Evolutionary conservation across 805 yeast species (phyloP).

Genomic region (Yarrowia sp.): DNA sequence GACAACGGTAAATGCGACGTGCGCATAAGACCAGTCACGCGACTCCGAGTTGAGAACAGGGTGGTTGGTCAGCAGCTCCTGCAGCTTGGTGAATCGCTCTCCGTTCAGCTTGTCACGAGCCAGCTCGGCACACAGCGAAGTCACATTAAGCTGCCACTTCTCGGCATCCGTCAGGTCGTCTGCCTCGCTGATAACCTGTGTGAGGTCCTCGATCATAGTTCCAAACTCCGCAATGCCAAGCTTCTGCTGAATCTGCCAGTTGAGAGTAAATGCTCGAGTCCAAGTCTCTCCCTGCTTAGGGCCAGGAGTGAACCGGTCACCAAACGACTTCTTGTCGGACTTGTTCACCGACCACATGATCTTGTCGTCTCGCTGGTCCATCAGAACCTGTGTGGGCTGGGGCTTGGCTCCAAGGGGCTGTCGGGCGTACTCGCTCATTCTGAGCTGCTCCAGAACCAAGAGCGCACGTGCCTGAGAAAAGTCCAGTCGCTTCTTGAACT

Average conservation of each 20-base stretch:
- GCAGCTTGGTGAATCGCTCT: conserved; percentile 28
- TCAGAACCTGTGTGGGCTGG: conserved; percentile 29
- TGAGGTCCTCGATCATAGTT: neutral
- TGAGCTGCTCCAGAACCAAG: conserved; percentile 1
- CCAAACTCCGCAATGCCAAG: conserved; percentile 25
- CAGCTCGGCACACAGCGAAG: neutral
- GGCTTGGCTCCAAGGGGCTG: conserved; percentile 7
- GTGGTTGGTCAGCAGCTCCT: neutral
- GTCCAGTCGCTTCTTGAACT: conserved; percentile 41
- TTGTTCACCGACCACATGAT: conserved; percentile 54
- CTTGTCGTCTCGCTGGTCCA: conserved; percentile 57
- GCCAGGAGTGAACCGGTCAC: conserved; percentile 34
- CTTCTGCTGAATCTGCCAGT: conserved; percentile 34
- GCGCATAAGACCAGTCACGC: conserved; percentile 35
- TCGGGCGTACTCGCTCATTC: conserved; percentile 15
- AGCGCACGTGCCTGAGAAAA: conserved; percentile 3
- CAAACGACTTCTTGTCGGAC: conserved; percentile 36
- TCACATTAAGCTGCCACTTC: neutral
- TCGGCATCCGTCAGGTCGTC: neutral
- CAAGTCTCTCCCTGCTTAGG: conserved; percentile 36
- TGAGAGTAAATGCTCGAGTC: conserved; percentile 42
- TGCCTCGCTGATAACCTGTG: neutral
- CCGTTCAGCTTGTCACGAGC: conserved; percentile 2
- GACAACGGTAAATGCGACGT: conserved; percentile 34
- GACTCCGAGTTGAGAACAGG: neutral